These are phyloP conservation scores for Roridomyces roridus DNA, from an alignment of 768 basidiomycete genomes.

Conservation along the genomic window DNA sequence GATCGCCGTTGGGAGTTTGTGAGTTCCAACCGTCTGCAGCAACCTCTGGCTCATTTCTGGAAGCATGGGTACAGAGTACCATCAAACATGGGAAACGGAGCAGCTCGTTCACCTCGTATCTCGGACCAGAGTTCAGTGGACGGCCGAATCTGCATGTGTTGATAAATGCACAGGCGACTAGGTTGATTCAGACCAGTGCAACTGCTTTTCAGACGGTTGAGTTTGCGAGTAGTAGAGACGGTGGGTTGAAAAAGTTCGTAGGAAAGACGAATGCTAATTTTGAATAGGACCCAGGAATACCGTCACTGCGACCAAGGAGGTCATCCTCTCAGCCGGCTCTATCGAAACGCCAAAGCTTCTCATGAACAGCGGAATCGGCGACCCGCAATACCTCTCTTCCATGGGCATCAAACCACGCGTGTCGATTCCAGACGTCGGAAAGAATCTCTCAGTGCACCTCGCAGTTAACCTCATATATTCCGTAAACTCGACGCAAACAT, in stretches of 20 bases:
- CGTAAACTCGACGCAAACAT: constrained; percentile 37
- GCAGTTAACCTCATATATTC: constrained; percentile 28
- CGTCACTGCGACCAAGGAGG: constrained; percentile 53
- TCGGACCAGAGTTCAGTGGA: constrained; percentile 22
- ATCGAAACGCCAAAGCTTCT: constrained; percentile 45
- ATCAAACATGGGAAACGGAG: constrained; percentile 25
- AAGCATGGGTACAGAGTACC: constrained; percentile 23
- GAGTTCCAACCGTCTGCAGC: constrained; percentile 5
- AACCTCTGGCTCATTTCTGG: neutral
- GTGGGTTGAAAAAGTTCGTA: neutral
- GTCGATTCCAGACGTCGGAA: constrained; percentile 42
- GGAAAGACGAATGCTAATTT: too few relatives aligned
- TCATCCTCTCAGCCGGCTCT: constrained; percentile 52
- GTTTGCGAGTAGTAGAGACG: neutral
- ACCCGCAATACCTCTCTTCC: constrained; percentile 24
- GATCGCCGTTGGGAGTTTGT: constrained; percentile 48
- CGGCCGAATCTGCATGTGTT: constrained; percentile 39
- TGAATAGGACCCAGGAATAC: neutral
- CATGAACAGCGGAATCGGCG: constrained; percentile 44
- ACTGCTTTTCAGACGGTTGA: constrained; percentile 5
- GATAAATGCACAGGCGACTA: constrained; percentile 32
- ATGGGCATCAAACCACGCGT: constrained; percentile 35
- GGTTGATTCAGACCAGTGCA: constrained; percentile 26
- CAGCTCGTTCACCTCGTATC: constrained; percentile 28
- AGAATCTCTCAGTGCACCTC: constrained; percentile 44